Evolutionary conservation across 139 green algal species (phyloP).

Genomic region (Closterium sp.): DNA sequence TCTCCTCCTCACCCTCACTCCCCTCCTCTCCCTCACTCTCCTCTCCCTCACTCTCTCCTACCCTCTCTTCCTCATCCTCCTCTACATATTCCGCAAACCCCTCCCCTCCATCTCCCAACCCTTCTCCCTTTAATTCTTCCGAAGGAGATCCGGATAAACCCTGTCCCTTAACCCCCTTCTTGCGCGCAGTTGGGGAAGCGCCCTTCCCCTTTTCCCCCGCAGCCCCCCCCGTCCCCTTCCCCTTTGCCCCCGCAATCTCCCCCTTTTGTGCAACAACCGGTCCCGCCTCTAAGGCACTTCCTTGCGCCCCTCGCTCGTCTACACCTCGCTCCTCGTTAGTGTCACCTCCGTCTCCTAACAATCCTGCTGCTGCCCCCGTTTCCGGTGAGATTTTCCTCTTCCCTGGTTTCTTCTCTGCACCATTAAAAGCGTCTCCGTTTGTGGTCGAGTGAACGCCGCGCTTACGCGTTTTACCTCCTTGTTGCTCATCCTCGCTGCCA

Average conservation of each 20-base stretch:
- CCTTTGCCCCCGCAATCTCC: too few species aligned
- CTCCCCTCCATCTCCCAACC: not conserved
- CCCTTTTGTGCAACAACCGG: not conserved
- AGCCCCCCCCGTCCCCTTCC: too few species aligned
- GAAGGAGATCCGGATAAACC: not conserved
- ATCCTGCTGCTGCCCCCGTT: too few species aligned
- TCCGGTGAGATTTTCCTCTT: too few species aligned
- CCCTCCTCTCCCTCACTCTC: not conserved
- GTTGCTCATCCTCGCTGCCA: not conserved
- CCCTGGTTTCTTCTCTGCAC: not conserved
- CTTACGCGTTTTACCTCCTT: not conserved
- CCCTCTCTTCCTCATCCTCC: not conserved
- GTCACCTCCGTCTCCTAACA: not conserved
- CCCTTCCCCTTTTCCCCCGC: not conserved
- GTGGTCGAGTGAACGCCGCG: not conserved
- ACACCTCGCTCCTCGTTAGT: not conserved
- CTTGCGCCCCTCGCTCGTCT: not conserved
- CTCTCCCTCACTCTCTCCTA: not conserved
- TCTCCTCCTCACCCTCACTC: not conserved
- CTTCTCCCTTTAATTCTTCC: not conserved
- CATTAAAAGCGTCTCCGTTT: not conserved
- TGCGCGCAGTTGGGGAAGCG: not conserved
- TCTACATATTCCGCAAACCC: not conserved
- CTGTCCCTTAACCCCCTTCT: not conserved
- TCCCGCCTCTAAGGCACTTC: not conserved